Conservation (phyloP, 306 rosid species). For the Glycine latifolia region DNA sequence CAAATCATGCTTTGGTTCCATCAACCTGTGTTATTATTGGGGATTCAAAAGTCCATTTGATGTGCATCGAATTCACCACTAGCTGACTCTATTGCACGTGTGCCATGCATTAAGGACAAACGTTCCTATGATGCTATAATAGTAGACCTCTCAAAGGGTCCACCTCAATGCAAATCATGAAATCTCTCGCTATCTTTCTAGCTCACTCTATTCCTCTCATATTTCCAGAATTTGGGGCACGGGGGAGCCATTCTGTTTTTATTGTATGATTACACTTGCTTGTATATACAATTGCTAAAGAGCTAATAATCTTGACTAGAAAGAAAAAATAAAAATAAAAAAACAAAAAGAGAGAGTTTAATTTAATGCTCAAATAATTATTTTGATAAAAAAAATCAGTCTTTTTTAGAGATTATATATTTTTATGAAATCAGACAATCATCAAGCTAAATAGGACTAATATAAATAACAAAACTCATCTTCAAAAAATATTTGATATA, state of each 20-base stretch:
- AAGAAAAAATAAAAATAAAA: background rate
- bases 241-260: slow-evolving; percentile 5
- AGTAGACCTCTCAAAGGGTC: slow-evolving; percentile 48
- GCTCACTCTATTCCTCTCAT: background rate
- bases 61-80: slow-evolving; percentile 45
- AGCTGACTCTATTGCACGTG: slow-evolving; percentile 65
- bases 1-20: slow-evolving; percentile 54
- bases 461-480: too few relatives aligned
- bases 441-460: too few relatives aligned
- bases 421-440: too few relatives aligned
- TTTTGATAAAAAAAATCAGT: too few relatives aligned
- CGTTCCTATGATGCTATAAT: slow-evolving; percentile 44
- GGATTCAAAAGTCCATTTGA: slow-evolving; percentile 53
- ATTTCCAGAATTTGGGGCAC: background rate
- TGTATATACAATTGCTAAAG: background rate
- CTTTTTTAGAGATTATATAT: too few relatives aligned
- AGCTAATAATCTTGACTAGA: background rate
- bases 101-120: slow-evolving; percentile 62
- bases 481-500: too few relatives aligned
- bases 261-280: background rate
- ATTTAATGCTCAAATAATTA: too few relatives aligned
- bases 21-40: slow-evolving; percentile 42
- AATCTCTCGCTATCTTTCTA: slow-evolving; percentile 13
- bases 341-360: too few relatives aligned
- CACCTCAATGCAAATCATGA: slow-evolving; percentile 33